Base-by-base conservation (phyloP, 2,329 filamentous ascomycete species). In the Zymoseptoria tritici region DNA sequence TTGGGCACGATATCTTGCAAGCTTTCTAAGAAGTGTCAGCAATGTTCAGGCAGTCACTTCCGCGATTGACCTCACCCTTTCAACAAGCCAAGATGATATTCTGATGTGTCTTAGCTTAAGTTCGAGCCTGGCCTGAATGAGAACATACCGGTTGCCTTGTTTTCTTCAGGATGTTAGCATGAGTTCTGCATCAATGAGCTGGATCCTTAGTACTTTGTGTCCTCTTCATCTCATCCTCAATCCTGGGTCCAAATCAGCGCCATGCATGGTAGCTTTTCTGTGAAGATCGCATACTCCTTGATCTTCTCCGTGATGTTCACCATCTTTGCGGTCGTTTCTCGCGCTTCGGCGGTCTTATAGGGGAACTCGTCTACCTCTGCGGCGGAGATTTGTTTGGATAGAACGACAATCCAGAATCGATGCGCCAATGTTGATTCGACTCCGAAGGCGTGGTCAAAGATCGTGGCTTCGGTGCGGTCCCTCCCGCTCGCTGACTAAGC, bases 231-330 rank as follows among this genome's bases (percentile, higher is more conserved):
- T 99, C 94, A 79, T 96, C 92, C 84, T 99, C 94, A 72, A 99
- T 99, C 86, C 93, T 97, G 68, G 58, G 26, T 9, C 5, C 52
- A 56, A 52, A 69, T 71, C 62, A 72, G 65, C 57, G 29, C 59
- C 24, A 57, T 54, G 22, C 16, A 9, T 31, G 24, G 19, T n/a
- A 21, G 13, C 1, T n/a, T 9, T 9, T 24, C 29, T 2, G 9
- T 22, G 24, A 42, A 21, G 36, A 22, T 19, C 20, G 74, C 87
- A 72, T 78, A 96, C 93, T 97, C 94, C 83, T 99, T 99, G 81
- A 99, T 99, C 84, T 96, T 97, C 58, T 99, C 95, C 67, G 94
- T 97, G 68, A 99, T 99, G 81, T 97, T 97, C 77, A 97, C 94
- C 94, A 99, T 99, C 71, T 72, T 79, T 70, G 56, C 73, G 54